These are phyloP conservation scores for Physaria fendleri DNA, from an alignment of 345 rosid genomes.

Conservation along the genomic window DNA sequence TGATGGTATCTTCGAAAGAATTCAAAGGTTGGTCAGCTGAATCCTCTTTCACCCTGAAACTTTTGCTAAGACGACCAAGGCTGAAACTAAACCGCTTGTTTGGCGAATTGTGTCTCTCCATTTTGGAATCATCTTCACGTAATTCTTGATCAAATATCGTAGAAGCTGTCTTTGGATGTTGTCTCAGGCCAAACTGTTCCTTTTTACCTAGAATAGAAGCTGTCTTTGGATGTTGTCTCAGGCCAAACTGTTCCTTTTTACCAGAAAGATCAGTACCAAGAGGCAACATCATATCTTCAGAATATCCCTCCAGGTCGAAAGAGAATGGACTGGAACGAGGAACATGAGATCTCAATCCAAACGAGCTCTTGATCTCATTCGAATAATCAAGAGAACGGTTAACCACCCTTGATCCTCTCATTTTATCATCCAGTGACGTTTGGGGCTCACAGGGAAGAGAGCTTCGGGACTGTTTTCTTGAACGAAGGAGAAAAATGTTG, in stretches of 20 bases:
- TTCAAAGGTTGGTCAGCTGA: slow-evolving; percentile 39
- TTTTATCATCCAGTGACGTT: slow-evolving; percentile 25
- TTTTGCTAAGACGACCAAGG: slow-evolving; percentile 61
- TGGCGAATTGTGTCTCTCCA: slow-evolving; percentile 49
- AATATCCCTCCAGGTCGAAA: slow-evolving; percentile 27
- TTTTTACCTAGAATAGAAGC: too few species aligned
- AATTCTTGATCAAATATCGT: slow-evolving; percentile 41
- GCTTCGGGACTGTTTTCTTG: slow-evolving; percentile 32
- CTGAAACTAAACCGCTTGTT: slow-evolving; percentile 75
- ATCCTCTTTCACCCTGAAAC: slow-evolving; percentile 71
- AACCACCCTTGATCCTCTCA: slow-evolving; percentile 20
- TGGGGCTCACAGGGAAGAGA: slow-evolving; percentile 20
- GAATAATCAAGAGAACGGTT: slow-evolving; percentile 31
- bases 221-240: slow-evolving; percentile 19
- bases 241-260: slow-evolving; percentile 30
- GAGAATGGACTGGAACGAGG: slow-evolving; percentile 51
- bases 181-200: slow-evolving; percentile 26
- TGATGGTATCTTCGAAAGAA: slow-evolving; percentile 38
- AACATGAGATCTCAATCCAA: slow-evolving; percentile 31
- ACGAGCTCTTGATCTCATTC: slow-evolving; percentile 22
- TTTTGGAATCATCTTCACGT: slow-evolving; percentile 29
- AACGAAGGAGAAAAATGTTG: slow-evolving; percentile 43
- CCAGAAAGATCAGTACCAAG: slow-evolving; percentile 31
- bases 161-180: slow-evolving; percentile 27
- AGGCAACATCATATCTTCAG: slow-evolving; percentile 24